Base-by-base conservation (phyloP, 176 grass and related monocot genomes). In the Carex pumila region DNA sequence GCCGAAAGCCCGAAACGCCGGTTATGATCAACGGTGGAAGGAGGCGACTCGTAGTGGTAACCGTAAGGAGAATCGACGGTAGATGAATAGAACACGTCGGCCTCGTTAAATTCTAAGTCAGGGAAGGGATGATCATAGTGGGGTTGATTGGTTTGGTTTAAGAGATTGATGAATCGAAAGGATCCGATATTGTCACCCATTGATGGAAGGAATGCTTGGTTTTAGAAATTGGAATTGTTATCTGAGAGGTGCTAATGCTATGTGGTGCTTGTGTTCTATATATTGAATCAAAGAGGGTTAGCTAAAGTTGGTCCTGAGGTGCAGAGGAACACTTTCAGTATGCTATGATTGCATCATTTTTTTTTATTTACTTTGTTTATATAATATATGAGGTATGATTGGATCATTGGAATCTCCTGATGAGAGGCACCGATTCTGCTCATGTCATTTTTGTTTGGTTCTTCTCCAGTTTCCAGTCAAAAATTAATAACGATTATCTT, bases 361-460 rank as follows among this genome's bases (percentile, higher is more conserved):
- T 76, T 77, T 4, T 25, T 18, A 77, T 32, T 17, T 4, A 71
- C 9, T 31, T 78, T 78, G 25, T 32, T 78, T 78, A 34, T 57
- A 53, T 81, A 59, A 81, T 81, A 55, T 62, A 21, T 62, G 80
- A 65, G 37, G 29, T 83, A 52, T 83, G 61, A 83, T 83, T 83
- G 81, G 81, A 83, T 83, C 61, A 34, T 83, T 67, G 81, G 81
- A 83, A 83, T 83, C 62, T 66, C 62, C 63, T 69, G 52, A 56
- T 62, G 62, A 17, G 18, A 52, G 10, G 39, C 41, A 68, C 45
- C 0, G 22, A 66, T 83, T 22, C 59, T 63, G 57, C 58, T 78
- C 7, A 17, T 30, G 73, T 78, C 73, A 55, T 57, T 56, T 15
- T 56, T 31, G 7, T 71, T 18, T 18, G 25, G 2, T 78, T 56